Conservation (phyloP, 2,329 filamentous ascomycete genomes). For the Metarhizium brunneum region DNA sequence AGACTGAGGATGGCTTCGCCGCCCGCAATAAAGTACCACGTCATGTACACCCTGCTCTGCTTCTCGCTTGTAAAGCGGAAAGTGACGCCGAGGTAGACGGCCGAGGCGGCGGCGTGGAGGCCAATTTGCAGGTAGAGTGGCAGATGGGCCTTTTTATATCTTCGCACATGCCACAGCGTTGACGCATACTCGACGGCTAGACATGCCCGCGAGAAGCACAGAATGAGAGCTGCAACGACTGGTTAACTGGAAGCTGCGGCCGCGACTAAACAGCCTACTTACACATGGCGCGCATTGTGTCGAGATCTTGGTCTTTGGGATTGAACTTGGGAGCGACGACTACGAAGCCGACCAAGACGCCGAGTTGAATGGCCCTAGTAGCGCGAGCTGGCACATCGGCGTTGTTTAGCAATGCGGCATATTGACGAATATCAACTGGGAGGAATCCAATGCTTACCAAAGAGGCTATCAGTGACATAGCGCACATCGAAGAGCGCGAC, state of each 20-base stretch:
- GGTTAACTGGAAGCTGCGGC: not conserved
- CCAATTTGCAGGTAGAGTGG: conserved; percentile 26
- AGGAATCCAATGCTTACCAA: conserved; percentile 24
- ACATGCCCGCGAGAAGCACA: conserved; percentile 43
- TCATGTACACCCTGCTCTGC: conserved; percentile 25
- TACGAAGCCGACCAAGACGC: conserved; percentile 55
- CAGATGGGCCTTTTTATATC: conserved; percentile 25
- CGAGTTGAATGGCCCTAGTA: conserved; percentile 50
- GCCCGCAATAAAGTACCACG: conserved; percentile 45
- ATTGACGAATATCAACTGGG: too few species aligned
- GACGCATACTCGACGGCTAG: conserved; percentile 44
- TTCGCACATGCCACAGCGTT: conserved; percentile 32
- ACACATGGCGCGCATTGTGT: conserved; percentile 33
- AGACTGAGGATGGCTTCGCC: conserved; percentile 44
- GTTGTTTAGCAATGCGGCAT: not conserved
- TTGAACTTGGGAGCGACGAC: conserved; percentile 43
- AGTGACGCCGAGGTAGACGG: conserved; percentile 31
- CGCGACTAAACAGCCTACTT: not conserved
- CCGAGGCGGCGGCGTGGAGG: conserved; percentile 23
- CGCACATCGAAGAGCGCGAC: conserved; percentile 57
- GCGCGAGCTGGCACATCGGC: conserved; percentile 23
- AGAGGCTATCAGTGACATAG: conserved; percentile 54
- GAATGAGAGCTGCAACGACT: conserved; percentile 27
- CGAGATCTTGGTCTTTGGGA: conserved; percentile 25
- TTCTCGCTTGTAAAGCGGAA: conserved; percentile 25